Evolutionary conservation across 257 asterid genomes (phyloP), one percentile per base, ranked within the genome.

Genomic region (Primulina eburnea): DNA sequence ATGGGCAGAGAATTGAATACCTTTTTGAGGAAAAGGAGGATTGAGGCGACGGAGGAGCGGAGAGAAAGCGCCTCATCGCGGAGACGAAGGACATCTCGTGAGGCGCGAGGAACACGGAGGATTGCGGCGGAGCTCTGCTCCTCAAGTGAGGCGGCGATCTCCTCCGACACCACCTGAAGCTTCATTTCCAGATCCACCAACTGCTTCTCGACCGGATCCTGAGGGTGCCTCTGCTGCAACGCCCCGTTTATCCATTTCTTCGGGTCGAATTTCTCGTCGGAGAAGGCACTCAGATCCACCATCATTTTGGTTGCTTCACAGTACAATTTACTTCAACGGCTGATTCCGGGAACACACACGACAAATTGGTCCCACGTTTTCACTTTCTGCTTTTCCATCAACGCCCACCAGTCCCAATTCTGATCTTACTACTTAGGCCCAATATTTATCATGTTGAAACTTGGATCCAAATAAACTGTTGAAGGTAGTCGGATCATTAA

Each of bases 131-230:
- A 75, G 76, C 97, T 91, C 71, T 89, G 99, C 80, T 94, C 99
- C 78, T 94, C 99, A 60, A 94, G 95, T 37, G 97, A 84, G 65
- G 95, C 82, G 72, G 95, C 85, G 87, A 94, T 94, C 89, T 94
- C 99, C 81, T 94, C 99, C 52, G 96, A 94, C 37, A 78, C 79
- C 95, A 94, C 88, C 78, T 91, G 97, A 71, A 94, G 93, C 89
- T 89, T 94, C 99, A 91, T 91, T 76, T 94, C 99, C 79, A 91
- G 96, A 89, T 94, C 97, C 84, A 89, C 87, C 69, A 94, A 69
- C 76, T 91, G 97, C 84, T 91, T 94, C 77, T 89, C 99, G 37
- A 91, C 71, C 17, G 96, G 92, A 65, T 91, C 97, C 87, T 91
- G 96, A 17, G 95, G 89, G 64, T 91, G 93, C 60, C 90, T 82